Evolutionary conservation across 257 asterid genomes (phyloP).

Genomic region (Eustoma russellianum): DNA sequence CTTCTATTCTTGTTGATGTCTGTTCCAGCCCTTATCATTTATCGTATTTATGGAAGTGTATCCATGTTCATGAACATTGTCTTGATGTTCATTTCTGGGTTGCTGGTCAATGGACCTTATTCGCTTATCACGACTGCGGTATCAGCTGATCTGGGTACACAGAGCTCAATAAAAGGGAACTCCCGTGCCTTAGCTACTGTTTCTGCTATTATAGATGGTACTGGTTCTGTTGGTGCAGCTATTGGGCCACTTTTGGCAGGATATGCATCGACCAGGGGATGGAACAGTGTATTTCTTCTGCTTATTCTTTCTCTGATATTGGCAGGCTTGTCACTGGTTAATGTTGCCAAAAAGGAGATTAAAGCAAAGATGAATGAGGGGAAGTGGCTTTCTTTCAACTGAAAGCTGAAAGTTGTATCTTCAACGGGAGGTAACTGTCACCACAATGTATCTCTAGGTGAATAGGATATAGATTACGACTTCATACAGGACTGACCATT

Average conservation of each 20-base stretch:
- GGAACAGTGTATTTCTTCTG: conserved; percentile 82
- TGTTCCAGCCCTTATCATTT: conserved; percentile 57
- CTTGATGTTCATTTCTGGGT: conserved; percentile 67
- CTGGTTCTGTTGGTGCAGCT: conserved; percentile 95
- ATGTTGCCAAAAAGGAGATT: conserved; percentile 56
- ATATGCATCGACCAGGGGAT: conserved; percentile 79
- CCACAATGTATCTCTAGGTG: neutral
- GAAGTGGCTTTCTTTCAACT: conserved; percentile 56
- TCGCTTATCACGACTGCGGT: conserved; percentile 91
- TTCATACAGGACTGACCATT: too few relatives aligned
- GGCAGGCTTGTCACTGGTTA: conserved; percentile 51
- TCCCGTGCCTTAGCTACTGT: conserved; percentile 88
- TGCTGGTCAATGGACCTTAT: conserved; percentile 84
- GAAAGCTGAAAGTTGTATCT: neutral
- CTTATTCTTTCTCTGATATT: conserved; percentile 47
- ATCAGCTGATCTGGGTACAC: conserved; percentile 93
- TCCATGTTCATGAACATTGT: conserved; percentile 48
- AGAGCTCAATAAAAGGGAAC: conserved; percentile 46
- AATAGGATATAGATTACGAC: too few relatives aligned
- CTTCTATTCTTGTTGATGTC: conserved; percentile 49
- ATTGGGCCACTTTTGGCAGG: conserved; percentile 96
- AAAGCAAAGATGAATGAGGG: conserved; percentile 54
- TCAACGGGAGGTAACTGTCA: neutral
- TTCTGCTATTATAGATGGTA: conserved; percentile 88
- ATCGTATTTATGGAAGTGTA: conserved; percentile 65